A percentile compares a stretch with the other conserved stretches of the same genome.
Evolutionary conservation across 2,329 filamentous ascomycete species (phyloP).

Genomic region (Nemania serpens): DNA sequence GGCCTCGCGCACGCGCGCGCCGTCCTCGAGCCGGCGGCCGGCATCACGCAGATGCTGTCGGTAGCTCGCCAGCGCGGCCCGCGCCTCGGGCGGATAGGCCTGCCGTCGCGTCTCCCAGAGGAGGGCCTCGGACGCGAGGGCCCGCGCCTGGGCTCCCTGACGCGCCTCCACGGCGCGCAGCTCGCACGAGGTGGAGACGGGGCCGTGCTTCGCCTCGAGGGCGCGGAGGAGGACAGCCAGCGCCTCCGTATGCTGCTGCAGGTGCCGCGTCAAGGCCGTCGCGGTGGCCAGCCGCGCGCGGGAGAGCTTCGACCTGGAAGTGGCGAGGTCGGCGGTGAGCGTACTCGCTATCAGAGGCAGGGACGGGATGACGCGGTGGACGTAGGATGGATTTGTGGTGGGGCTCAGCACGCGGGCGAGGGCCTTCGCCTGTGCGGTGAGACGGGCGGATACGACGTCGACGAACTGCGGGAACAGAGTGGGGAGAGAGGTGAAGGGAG

Average conservation of each 20-base stretch:
- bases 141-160: conserved; percentile 49
- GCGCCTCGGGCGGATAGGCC: conserved; percentile 51
- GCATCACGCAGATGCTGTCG: conserved; percentile 55
- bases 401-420: conserved; percentile 56
- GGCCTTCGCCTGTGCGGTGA: conserved; percentile 54
- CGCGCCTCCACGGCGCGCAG: conserved; percentile 54
- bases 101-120: conserved; percentile 44
- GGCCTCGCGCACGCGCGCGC: conserved; percentile 46
- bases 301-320: conserved; percentile 40
- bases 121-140: conserved; percentile 44
- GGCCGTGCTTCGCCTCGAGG: conserved; percentile 61
- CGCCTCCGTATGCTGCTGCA: conserved; percentile 47
- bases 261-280: conserved; percentile 44
- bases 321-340: conserved; percentile 43
- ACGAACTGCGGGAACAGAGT: conserved; percentile 54
- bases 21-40: conserved; percentile 50
- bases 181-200: conserved; percentile 55
- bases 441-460: conserved; percentile 52
- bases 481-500: conserved; percentile 55
- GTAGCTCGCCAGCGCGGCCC: conserved; percentile 52
- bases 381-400: conserved; percentile 57
- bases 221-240: conserved; percentile 52
- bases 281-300: conserved; percentile 47
- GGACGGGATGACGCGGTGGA: conserved; percentile 61
- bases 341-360: conserved; percentile 48